Percentiles rank a stretch among this genome's conserved stretches.
phyloP scores from a whole-genome alignment of 2,329 filamentous ascomycete species.

The Ceratocystis ficicola region DNA sequence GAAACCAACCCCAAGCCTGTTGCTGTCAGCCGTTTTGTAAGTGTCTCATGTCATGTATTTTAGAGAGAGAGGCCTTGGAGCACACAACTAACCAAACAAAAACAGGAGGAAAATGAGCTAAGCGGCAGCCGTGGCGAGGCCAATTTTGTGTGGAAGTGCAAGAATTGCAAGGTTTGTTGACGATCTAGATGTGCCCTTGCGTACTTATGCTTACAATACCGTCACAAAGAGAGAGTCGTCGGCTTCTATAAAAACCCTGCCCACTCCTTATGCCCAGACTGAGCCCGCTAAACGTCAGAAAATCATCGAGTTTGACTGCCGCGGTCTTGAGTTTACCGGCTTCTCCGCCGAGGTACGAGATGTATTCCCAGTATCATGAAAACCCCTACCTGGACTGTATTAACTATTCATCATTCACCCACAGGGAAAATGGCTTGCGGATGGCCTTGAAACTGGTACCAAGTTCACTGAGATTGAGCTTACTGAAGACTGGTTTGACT shows the following conservation, averaged over 20 bases:
- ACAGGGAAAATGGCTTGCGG: conserved; percentile 81
- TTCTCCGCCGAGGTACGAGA: conserved; percentile 71
- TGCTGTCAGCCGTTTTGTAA: conserved; percentile 75
- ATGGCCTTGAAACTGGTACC: conserved; percentile 65
- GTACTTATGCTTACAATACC: background rate
- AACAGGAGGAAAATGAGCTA: conserved; percentile 75
- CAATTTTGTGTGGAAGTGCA: conserved; percentile 99
- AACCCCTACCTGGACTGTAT: conserved; percentile 7
- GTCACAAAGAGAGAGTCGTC: conserved; percentile 61
- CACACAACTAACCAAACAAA: background rate
- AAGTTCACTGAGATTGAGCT: conserved; percentile 76
- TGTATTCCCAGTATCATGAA: background rate
- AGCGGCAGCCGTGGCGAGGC: conserved; percentile 89
- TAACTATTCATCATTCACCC: background rate
- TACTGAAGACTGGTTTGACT: conserved; percentile 92
- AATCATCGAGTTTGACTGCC: conserved; percentile 83
- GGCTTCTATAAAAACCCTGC: conserved; percentile 65
- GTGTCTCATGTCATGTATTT: conserved; percentile 27
- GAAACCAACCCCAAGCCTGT: conserved; percentile 82
- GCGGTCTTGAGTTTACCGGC: conserved; percentile 80
- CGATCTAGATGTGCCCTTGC: background rate
- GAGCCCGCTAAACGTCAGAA: conserved; percentile 65
- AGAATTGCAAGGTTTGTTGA: conserved; percentile 73
- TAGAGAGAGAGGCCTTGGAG: background rate
- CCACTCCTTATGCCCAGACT: conserved; percentile 56